Evolutionary conservation across 1,284 basidiomycete species (phyloP).

Genomic region (Testicularia cyperi): DNA sequence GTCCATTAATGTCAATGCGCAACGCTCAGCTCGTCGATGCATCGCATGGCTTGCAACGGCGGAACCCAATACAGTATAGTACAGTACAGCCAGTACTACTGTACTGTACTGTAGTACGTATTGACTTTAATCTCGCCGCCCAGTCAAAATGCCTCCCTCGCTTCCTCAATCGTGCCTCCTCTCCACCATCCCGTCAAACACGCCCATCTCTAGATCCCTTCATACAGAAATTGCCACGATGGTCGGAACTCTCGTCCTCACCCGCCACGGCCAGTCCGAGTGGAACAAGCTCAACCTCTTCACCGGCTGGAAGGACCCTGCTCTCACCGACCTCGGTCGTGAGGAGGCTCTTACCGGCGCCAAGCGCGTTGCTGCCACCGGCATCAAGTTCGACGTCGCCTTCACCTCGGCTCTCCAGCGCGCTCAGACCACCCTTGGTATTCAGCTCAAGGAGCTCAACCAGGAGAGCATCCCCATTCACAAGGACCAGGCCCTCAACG

Average conservation of each 20-base stretch:
- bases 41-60: no score
- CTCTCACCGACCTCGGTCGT: conserved; percentile 56
- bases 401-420: conserved; percentile 62
- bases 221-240: no score
- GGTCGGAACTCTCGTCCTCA: conserved; percentile 57
- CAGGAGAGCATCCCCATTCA: conserved; percentile 59
- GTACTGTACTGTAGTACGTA: no score
- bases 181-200: no score
- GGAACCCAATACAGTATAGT: no score
- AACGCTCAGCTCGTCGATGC: no score
- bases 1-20: no score
- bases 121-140: no score
- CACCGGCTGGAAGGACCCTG: conserved; percentile 60
- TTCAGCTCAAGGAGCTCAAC: conserved; percentile 61
- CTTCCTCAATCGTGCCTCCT: no score
- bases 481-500: conserved; percentile 62
- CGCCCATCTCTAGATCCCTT: no score
- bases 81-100: no score
- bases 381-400: conserved; percentile 59
- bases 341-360: conserved; percentile 58
- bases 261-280: conserved; percentile 60
- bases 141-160: no score
- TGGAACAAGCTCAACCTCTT: conserved; percentile 61
- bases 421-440: conserved; percentile 62
- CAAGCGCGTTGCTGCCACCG: conserved; percentile 56